These are phyloP conservation scores for Sporothrix luriei DNA, from an alignment of 2,329 filamentous ascomycete genomes.

Conservation along the genomic window DNA sequence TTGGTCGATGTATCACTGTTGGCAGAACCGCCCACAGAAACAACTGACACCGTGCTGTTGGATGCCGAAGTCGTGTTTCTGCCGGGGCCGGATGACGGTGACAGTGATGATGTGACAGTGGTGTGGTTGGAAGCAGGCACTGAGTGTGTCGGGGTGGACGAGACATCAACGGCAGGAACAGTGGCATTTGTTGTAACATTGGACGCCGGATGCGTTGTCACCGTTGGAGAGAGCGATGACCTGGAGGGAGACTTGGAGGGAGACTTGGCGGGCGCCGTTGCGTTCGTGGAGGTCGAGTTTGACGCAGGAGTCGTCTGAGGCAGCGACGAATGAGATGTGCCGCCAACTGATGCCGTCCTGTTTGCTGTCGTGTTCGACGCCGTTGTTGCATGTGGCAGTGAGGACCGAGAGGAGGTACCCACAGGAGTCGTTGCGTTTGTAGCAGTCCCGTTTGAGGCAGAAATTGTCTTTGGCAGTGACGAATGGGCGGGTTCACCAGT, in stretches of 20 bases:
- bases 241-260: neutral
- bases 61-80: neutral
- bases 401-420: conserved; percentile 2
- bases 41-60: conserved; percentile 3
- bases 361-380: neutral
- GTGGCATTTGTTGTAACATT: conserved; percentile 4
- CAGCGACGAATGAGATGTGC: neutral
- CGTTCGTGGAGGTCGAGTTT: neutral
- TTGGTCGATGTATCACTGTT: neutral
- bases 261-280: neutral
- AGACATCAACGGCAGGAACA: neutral
- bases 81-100: neutral
- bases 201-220: neutral
- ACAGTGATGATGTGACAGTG: neutral
- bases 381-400: neutral
- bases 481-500: neutral
- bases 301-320: neutral
- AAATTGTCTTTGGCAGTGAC: neutral
- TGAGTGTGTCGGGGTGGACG: neutral
- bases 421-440: neutral
- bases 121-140: neutral
- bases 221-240: neutral
- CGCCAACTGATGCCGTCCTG: neutral
- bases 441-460: neutral
- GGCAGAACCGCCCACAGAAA: neutral